Evolutionary conservation across 2,329 filamentous ascomycete species (phyloP).

Genomic region (Penicillium sp.): DNA sequence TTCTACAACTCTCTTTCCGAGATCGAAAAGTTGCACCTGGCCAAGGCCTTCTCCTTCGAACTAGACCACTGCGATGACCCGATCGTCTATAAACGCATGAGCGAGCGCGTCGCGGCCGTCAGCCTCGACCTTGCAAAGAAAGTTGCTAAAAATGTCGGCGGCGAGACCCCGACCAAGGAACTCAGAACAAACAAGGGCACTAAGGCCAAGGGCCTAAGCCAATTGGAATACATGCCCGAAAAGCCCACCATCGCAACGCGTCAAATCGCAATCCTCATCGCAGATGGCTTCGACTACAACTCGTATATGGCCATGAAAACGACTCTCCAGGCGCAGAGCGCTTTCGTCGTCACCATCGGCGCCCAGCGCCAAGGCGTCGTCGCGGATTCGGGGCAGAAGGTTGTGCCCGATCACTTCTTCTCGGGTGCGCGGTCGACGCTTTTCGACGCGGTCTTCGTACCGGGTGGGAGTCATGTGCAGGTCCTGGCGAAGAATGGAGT

Average conservation of each 20-base stretch:
- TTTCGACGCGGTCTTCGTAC: slow-evolving; percentile 79
- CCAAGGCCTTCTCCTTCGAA: slow-evolving; percentile 45
- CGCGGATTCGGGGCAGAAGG: slow-evolving; percentile 61
- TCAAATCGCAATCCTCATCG: slow-evolving; percentile 74
- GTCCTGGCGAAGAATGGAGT: slow-evolving; percentile 71
- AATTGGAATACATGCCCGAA: slow-evolving; percentile 67
- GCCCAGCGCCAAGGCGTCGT: slow-evolving; percentile 69
- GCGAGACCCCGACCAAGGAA: slow-evolving; percentile 59
- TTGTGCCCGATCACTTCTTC: slow-evolving; percentile 75
- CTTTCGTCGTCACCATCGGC: slow-evolving; percentile 74
- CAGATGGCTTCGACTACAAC: slow-evolving; percentile 72
- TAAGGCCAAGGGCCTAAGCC: slow-evolving; percentile 64
- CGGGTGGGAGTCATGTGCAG: slow-evolving; percentile 68
- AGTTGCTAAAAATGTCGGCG: slow-evolving; percentile 75
- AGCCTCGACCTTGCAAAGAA: slow-evolving; percentile 69
- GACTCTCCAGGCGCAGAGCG: slow-evolving; percentile 64
- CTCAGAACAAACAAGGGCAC: slow-evolving; percentile 67
- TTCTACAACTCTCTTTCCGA: slow-evolving; percentile 43
- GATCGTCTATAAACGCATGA: slow-evolving; percentile 74
- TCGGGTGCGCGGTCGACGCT: slow-evolving; percentile 77
- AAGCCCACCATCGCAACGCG: slow-evolving; percentile 71
- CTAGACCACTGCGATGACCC: slow-evolving; percentile 69
- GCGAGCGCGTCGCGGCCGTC: slow-evolving; percentile 70
- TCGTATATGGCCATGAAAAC: slow-evolving; percentile 69
- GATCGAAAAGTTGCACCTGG: slow-evolving; percentile 40